Base-by-base conservation (phyloP, 2,329 filamentous ascomycete species). In the Penicillium concentricum region DNA sequence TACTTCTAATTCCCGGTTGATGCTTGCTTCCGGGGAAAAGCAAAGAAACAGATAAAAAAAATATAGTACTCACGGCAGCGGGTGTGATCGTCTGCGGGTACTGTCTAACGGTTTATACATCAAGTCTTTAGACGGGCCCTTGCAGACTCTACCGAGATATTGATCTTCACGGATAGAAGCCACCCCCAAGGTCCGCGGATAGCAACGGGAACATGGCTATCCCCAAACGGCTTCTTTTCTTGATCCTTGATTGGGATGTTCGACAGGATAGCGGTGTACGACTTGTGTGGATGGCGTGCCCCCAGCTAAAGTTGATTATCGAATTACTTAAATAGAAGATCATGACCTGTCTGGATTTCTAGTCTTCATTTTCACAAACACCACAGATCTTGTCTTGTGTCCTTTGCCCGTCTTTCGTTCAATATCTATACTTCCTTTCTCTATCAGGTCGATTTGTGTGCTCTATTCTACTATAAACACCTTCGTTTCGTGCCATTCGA, bases 191-290 rank as follows among this genome's bases (percentile, higher is more conserved):
- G 10, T 45, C 39, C 22, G 39, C 50, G 52, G 37, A 35, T 43
- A 42, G 53, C 51, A 52, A 49, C 43, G 50, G 46, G 43, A 56
- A 47, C 38, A 44, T 41, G 56, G 51, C 26, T 34, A 45, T 43
- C 28, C 48, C 52, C 53, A 59, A 54, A 57, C 28, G 49, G 49
- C 38, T 38, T 61, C 26, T 44, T 46, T 35, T 37, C 42, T 47
- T 46, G n/a, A 48, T 61, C 28, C 57, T 59, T 57, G 60, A 59
- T 60, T 57, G 56, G 52, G 52, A 55, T 57, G 51, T 28, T 44
- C 48, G 54, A 61, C 59, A 51, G 61, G 61, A 63, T 65, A 58
- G 64, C 64, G 64, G 64, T 66, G 64, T 66, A 65, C 62, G 50
- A 65, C 64, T 54, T 60, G 51, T 34, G 39, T 38, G 37, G 30